These are phyloP conservation scores for Amauroascus verrucosus DNA, from an alignment of 2,329 filamentous ascomycete genomes.

Conservation along the genomic window DNA sequence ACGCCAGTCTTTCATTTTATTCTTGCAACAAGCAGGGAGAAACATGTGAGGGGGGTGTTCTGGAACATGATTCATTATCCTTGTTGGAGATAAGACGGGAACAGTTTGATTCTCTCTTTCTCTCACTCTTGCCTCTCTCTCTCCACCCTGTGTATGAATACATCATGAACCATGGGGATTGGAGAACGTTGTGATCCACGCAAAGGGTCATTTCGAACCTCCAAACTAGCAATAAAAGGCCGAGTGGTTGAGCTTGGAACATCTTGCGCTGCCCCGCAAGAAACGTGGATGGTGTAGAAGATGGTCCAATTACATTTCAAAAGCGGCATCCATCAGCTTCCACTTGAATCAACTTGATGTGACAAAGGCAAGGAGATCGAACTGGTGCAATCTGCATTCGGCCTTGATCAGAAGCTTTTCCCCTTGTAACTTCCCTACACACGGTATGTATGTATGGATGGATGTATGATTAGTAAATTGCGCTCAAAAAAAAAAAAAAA, in stretches of 20 bases:
- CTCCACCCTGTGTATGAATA: neutral
- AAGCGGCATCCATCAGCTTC: neutral
- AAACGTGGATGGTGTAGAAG: slow-evolving; percentile 3
- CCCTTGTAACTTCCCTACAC: too few relatives aligned
- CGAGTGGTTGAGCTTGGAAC: neutral
- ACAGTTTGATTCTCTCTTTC: neutral
- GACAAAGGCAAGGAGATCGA: too few relatives aligned
- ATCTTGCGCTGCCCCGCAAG: neutral
- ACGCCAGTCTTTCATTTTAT: neutral
- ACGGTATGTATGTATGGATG: too few relatives aligned
- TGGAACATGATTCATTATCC: neutral
- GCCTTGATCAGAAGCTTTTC: too few relatives aligned
- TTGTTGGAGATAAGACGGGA: neutral
- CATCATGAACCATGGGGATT: neutral
- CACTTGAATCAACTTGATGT: neutral
- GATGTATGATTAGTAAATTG: too few relatives aligned
- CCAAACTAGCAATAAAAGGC: neutral
- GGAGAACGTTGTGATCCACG: neutral
- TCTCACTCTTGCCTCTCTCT: too few relatives aligned
- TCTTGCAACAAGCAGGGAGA: neutral
- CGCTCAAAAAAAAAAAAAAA: too few relatives aligned
- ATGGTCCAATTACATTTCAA: neutral
- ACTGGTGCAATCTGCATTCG: too few relatives aligned
- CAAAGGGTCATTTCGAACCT: neutral
- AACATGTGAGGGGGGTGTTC: neutral